Conservation (phyloP, 139 green algal species). For the Chlorella sp. region DNA sequence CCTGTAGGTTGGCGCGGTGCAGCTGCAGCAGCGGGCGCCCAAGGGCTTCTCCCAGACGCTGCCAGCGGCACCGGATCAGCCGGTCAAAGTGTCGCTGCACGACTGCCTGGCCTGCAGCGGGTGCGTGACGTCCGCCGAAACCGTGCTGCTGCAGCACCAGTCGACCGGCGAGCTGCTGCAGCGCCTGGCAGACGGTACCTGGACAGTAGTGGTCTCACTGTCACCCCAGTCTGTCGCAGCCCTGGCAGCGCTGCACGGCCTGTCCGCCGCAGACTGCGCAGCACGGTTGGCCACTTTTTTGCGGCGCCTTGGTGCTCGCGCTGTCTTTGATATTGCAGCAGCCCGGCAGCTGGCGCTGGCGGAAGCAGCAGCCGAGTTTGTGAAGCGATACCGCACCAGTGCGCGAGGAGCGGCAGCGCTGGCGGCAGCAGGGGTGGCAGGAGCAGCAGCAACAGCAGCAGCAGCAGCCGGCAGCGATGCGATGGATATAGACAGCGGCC, state of each 20-base stretch:
- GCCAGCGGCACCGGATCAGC: conserved; percentile 24
- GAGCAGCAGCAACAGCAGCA: conserved; percentile 21
- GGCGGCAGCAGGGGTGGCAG: neutral
- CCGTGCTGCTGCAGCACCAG: conserved; percentile 95
- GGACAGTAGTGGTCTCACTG: conserved; percentile 87
- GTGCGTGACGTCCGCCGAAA: conserved; percentile 97
- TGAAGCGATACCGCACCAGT: conserved; percentile 56
- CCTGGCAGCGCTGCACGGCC: conserved; percentile 64
- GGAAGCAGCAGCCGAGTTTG: conserved; percentile 89
- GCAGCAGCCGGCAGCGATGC: conserved; percentile 6
- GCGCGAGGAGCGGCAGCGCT: neutral
- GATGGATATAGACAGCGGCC: conserved; percentile 5
- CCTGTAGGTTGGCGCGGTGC: conserved; percentile 43
- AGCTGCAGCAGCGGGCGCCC: conserved; percentile 22
- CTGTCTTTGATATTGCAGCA: conserved; percentile 79
- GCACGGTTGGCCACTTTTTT: conserved; percentile 63
- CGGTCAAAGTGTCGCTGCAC: conserved; percentile 93
- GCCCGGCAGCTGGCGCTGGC: conserved; percentile 84
- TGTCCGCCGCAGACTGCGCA: conserved; percentile 37
- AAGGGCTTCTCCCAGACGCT: conserved; percentile 35
- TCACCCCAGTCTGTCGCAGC: conserved; percentile 85
- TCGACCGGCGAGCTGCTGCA: conserved; percentile 73
- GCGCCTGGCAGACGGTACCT: conserved; percentile 23
- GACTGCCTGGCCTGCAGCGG: conserved; percentile 98
- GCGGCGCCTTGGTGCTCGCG: conserved; percentile 66